Percentiles rank a stretch among this genome's conserved stretches.
Conservation (phyloP, 495 filamentous ascomycete species). For the Penicillium subrubescens region DNA sequence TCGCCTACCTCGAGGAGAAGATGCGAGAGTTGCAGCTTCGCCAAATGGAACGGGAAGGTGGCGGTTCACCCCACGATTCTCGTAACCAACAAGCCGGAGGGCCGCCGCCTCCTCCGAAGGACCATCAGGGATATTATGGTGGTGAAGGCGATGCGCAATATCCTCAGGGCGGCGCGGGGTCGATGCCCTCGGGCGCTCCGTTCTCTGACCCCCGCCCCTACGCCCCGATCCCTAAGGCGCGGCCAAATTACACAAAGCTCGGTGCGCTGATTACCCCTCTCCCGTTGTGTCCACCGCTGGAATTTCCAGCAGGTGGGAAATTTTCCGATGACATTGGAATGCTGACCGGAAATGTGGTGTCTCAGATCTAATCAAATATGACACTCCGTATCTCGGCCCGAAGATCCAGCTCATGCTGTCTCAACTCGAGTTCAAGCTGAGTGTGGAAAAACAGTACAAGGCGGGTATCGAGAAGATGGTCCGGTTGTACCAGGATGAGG, state of each 20-base stretch:
- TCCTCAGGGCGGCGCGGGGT: constrained; percentile 58
- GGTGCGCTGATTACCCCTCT: constrained; percentile 56
- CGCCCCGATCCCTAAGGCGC: constrained; percentile 67
- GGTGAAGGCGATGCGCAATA: constrained; percentile 53
- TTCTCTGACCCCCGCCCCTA: constrained; percentile 74
- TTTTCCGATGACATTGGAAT: constrained; percentile 16
- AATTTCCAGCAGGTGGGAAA: neutral
- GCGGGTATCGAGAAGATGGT: constrained; percentile 99
- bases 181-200: constrained; percentile 83
- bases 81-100: constrained; percentile 38
- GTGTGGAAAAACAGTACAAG: constrained; percentile 99
- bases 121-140: constrained; percentile 54
- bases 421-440: constrained; percentile 97
- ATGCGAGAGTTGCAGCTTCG: constrained; percentile 87
- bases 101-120: constrained; percentile 66
- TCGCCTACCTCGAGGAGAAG: constrained; percentile 89
- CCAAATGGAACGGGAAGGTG: constrained; percentile 60
- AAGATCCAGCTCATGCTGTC: constrained; percentile 99
- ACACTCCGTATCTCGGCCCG: constrained; percentile 91
- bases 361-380: constrained; percentile 97
- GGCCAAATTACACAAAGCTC: constrained; percentile 93
- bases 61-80: constrained; percentile 41
- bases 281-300: neutral
- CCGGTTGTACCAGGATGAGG: constrained; percentile 94
- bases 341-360: constrained; percentile 13